phyloP scores from a whole-genome alignment of 441 rosid species.

The Pelargonium citronellum region DNA sequence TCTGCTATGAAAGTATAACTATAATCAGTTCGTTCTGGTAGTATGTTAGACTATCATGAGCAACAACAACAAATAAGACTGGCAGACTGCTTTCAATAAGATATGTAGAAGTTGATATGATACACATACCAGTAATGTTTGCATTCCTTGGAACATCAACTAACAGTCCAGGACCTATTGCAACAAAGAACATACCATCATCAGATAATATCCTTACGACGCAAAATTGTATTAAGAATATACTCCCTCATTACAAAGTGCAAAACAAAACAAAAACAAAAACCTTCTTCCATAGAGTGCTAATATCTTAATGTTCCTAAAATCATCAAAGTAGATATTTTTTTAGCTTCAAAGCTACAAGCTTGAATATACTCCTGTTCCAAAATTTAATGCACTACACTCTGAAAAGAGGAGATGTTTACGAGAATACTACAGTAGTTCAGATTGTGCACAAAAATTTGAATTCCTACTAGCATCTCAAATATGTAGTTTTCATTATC shows the following conservation, averaged over 20 bases:
- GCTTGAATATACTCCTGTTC: not conserved
- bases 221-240: not conserved
- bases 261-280: too few species aligned
- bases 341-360: not conserved
- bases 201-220: not conserved
- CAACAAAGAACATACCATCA: slow-evolving; percentile 11
- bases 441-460: too few species aligned
- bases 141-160: slow-evolving; percentile 61
- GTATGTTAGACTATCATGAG: too few species aligned
- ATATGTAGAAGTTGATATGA: not conserved
- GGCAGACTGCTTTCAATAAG: not conserved
- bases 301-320: too few species aligned
- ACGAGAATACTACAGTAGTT: too few species aligned
- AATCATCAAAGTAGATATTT: not conserved
- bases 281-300: too few species aligned
- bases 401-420: too few species aligned
- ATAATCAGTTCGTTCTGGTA: not conserved
- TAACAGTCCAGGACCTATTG: slow-evolving; percentile 51
- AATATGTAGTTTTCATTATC: too few species aligned
- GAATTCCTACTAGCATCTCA: too few species aligned
- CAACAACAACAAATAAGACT: too few species aligned
- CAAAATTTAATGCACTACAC: too few species aligned
- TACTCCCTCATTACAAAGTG: too few species aligned
- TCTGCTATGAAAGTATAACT: not conserved
- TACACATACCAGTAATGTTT: slow-evolving; percentile 53